Evolutionary conservation across 1,284 basidiomycete species (phyloP).

Genomic region (Wolfiporia cocos): DNA sequence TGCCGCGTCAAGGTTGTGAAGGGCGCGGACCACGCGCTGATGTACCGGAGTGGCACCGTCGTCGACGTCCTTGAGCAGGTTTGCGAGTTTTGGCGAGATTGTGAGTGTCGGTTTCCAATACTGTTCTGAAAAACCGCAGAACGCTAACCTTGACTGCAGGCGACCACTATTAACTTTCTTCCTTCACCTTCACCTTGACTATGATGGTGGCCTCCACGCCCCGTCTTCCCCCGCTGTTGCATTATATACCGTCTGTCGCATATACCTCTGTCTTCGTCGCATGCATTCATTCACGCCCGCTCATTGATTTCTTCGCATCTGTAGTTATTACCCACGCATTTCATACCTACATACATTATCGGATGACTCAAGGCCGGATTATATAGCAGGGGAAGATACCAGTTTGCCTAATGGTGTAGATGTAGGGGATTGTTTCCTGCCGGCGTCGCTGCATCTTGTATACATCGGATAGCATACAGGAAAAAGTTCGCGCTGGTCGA

Average conservation of each 20-base stretch:
- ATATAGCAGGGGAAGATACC: not conserved
- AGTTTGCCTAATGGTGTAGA: conserved; percentile 4
- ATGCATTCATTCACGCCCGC: too few relatives aligned
- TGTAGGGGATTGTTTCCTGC: conserved; percentile 1
- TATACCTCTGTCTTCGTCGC: conserved; percentile 12
- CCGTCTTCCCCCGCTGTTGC: conserved; percentile 22
- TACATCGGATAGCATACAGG: not conserved
- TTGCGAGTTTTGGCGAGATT: conserved; percentile 50
- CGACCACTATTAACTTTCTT: conserved; percentile 13
- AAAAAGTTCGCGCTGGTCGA: not conserved
- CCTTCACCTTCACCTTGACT: conserved; percentile 10
- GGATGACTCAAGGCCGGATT: conserved; percentile 1
- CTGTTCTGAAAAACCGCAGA: not conserved
- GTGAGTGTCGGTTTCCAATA: conserved; percentile 13
- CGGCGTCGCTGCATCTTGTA: not conserved
- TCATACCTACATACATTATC: not conserved
- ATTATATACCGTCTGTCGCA: conserved; percentile 28
- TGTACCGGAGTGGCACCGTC: conserved; percentile 87
- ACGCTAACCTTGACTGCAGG: not conserved
- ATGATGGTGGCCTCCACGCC: conserved; percentile 5
- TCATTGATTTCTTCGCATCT: not conserved
- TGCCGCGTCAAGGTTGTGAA: conserved; percentile 80
- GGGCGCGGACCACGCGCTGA: conserved; percentile 86
- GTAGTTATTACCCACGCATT: not conserved
- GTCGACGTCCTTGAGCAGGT: conserved; percentile 81